Evolutionary conservation across 78 protist genomes (phyloP).

Genomic region (Ministeria vibrans): DNA sequence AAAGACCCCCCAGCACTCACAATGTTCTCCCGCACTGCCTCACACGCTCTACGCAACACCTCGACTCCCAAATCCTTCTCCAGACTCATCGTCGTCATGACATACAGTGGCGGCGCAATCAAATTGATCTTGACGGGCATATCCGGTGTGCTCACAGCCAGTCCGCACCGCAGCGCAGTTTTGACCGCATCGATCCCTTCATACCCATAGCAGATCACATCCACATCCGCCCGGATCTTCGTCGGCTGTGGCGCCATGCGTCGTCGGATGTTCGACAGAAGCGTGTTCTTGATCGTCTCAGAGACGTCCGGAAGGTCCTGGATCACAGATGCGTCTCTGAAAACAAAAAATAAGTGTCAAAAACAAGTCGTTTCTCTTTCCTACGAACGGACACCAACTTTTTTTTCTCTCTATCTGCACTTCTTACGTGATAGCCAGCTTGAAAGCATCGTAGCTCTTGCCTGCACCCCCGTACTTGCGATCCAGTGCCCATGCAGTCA

Average conservation of each 20-base stretch:
- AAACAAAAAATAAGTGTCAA: no score
- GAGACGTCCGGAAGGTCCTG: slow-evolving; percentile 19
- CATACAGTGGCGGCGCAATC: slow-evolving; percentile 89
- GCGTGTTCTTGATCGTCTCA: slow-evolving; percentile 21
- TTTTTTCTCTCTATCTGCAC: no score
- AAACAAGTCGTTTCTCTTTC: no score
- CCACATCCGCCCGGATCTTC: slow-evolving; percentile 49
- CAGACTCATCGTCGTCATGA: slow-evolving; percentile 64
- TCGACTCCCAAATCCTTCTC: slow-evolving; percentile 75
- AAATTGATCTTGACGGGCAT: slow-evolving; percentile 48
- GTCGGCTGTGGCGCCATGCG: slow-evolving; percentile 80
- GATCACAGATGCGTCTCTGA: not conserved
- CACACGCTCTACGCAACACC: slow-evolving; percentile 51
- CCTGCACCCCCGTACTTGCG: slow-evolving; percentile 35
- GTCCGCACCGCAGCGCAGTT: slow-evolving; percentile 72
- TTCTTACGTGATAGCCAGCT: slow-evolving; percentile 54
- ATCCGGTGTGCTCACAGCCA: slow-evolving; percentile 32
- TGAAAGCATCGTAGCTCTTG: slow-evolving; percentile 83
- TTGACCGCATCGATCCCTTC: slow-evolving; percentile 95
- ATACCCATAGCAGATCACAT: slow-evolving; percentile 83
- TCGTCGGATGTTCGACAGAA: slow-evolving; percentile 57
- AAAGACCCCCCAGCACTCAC: slow-evolving; percentile 31
- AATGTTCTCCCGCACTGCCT: slow-evolving; percentile 37
- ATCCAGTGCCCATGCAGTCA: slow-evolving; percentile 38
- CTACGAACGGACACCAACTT: no score